Percentiles rank a stretch among this genome's conserved stretches.
These are phyloP conservation scores for Colletotrichum lini DNA, from an alignment of 2,329 filamentous ascomycete genomes.

Conservation along the genomic window DNA sequence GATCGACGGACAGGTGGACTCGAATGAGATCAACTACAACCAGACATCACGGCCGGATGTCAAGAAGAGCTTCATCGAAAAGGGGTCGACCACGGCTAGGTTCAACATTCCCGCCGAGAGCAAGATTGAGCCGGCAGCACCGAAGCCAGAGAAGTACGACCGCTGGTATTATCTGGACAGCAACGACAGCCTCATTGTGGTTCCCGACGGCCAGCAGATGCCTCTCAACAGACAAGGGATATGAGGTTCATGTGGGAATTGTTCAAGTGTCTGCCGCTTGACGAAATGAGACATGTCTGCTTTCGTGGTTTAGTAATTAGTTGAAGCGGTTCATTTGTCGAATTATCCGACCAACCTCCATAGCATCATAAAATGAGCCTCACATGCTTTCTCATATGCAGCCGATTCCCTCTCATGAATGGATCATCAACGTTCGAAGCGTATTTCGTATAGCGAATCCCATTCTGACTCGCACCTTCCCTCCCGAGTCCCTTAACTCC, in stretches of 20 bases:
- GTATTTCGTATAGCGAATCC: neutral
- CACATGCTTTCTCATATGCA: no score
- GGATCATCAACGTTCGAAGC: no score
- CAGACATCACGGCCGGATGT: constrained; percentile 54
- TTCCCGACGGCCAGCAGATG: constrained; percentile 4
- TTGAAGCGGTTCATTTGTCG: no score
- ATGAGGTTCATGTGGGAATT: neutral
- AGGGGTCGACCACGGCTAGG: constrained; percentile 49
- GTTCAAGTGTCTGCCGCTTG: no score
- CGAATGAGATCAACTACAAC: constrained; percentile 57
- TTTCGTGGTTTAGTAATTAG: neutral
- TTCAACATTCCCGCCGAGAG: constrained; percentile 52
- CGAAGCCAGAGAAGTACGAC: constrained; percentile 52
- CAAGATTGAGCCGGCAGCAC: constrained; percentile 49
- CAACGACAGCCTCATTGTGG: constrained; percentile 50
- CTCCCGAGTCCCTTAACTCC: neutral
- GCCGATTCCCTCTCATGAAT: no score
- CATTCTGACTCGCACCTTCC: neutral
- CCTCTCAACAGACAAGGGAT: constrained; percentile 11
- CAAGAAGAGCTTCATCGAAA: constrained; percentile 52
- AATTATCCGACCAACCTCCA: no score
- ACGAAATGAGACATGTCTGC: neutral
- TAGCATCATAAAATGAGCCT: neutral
- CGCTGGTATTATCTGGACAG: constrained; percentile 56
- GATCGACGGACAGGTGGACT: constrained; percentile 53